Evolutionary conservation across 1,284 basidiomycete species (phyloP).

Genomic region (Cryptococcus depauperatus): DNA sequence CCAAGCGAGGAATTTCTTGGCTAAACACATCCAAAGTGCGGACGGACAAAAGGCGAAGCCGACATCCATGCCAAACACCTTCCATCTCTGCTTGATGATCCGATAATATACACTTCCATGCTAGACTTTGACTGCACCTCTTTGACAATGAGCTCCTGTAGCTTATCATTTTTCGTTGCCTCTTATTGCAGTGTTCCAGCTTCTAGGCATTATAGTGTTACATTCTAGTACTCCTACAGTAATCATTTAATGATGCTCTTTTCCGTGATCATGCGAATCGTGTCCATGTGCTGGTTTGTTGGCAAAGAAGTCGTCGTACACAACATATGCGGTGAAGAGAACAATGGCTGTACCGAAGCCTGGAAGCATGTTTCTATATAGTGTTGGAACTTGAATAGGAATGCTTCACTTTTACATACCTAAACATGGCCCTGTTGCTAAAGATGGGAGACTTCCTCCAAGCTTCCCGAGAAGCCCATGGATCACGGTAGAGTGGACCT

Average conservation of each 20-base stretch:
- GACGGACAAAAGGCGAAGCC: too few species aligned
- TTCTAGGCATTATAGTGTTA: too few species aligned
- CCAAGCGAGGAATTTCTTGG: too few species aligned
- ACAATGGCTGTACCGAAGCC: conserved; percentile 85
- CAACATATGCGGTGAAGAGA: conserved; percentile 81
- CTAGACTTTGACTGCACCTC: too few species aligned
- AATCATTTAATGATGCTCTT: conserved; percentile 9
- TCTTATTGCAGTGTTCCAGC: too few species aligned
- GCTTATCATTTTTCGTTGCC: too few species aligned
- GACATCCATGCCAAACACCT: too few species aligned
- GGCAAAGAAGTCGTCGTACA: conserved; percentile 58
- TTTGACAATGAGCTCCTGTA: too few species aligned
- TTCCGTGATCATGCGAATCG: conserved; percentile 14
- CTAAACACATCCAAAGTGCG: too few species aligned
- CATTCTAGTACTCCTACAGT: background rate
- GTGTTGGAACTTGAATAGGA: too few species aligned
- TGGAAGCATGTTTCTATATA: conserved; percentile 69
- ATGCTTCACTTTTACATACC: conserved; percentile 21
- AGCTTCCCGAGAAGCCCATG: conserved; percentile 87
- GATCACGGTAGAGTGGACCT: conserved; percentile 71
- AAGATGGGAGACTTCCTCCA: conserved; percentile 88
- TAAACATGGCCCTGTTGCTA: conserved; percentile 70
- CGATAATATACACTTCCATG: too few species aligned
- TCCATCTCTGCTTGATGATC: too few species aligned
- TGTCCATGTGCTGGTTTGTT: conserved; percentile 23